These are phyloP conservation scores for Suhomyces choctaworum DNA, from an alignment of 1,139 yeast species.

Conservation along the genomic window DNA sequence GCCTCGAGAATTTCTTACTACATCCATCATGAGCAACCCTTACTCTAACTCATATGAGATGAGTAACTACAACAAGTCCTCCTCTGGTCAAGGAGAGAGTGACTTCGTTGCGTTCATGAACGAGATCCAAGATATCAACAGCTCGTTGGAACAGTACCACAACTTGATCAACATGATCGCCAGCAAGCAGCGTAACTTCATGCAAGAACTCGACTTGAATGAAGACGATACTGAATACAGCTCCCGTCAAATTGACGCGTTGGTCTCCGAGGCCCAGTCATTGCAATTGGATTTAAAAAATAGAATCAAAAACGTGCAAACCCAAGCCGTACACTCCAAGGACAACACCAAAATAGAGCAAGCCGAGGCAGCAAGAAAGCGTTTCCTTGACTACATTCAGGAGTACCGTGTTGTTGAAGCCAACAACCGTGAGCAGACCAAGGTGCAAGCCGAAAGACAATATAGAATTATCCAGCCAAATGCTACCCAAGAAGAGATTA, in stretches of 20 bases:
- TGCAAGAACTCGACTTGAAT: constrained; percentile 74
- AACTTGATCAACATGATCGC: constrained; percentile 75
- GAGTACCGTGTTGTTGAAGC: constrained; percentile 86
- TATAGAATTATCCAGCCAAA: constrained; percentile 91
- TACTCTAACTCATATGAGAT: constrained; percentile 36
- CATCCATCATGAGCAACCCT: constrained; percentile 25
- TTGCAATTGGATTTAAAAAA: constrained; percentile 73
- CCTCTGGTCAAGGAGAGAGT: constrained; percentile 32
- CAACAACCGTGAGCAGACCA: constrained; percentile 79
- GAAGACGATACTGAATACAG: constrained; percentile 74
- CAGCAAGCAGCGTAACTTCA: constrained; percentile 74
- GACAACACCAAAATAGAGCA: constrained; percentile 86
- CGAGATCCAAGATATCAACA: constrained; percentile 79
- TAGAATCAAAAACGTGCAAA: constrained; percentile 74
- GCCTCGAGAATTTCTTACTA: background rate
- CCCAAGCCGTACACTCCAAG: constrained; percentile 58
- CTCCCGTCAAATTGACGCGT: constrained; percentile 74
- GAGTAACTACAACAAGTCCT: constrained; percentile 33
- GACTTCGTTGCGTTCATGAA: constrained; percentile 81
- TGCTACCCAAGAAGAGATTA: constrained; percentile 82
- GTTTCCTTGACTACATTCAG: constrained; percentile 83
- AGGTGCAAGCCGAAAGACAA: constrained; percentile 90
- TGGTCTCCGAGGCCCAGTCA: constrained; percentile 76
- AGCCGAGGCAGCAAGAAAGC: constrained; percentile 84
- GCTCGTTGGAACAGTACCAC: constrained; percentile 77